phyloP scores from a whole-genome alignment of 1,139 yeast species.

The Suhomyces panamericanus region DNA sequence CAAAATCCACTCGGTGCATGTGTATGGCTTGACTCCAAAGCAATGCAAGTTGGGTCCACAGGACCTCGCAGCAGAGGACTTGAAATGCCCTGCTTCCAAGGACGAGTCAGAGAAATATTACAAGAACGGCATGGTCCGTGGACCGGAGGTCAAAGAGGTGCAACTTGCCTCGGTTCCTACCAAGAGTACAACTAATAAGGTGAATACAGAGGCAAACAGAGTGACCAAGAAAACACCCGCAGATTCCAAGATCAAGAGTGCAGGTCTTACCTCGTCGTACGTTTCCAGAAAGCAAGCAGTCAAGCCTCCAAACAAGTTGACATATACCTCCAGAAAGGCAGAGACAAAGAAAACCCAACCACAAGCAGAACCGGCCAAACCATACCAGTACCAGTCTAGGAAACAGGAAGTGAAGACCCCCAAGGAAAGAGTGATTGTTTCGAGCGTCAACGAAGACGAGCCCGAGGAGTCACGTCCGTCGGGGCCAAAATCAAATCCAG shows the following conservation, averaged over 20 bases:
- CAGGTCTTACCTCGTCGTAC: constrained; percentile 28
- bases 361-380: constrained; percentile 11
- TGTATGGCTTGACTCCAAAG: constrained; percentile 31
- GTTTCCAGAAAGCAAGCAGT: constrained; percentile 28
- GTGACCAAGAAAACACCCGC: constrained; percentile 7
- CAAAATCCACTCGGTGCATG: constrained; percentile 29
- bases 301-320: constrained; percentile 16
- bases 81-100: constrained; percentile 22
- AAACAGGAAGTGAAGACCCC: constrained; percentile 33
- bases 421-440: constrained; percentile 39
- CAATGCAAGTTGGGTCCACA: constrained; percentile 17
- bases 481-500: constrained; percentile 13
- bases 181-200: no score
- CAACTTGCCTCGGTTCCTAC: constrained; percentile 1
- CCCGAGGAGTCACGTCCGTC: neutral
- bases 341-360: constrained; percentile 10
- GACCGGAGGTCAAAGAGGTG: constrained; percentile 29
- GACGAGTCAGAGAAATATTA: constrained; percentile 23
- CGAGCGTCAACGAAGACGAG: constrained; percentile 20
- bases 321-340: constrained; percentile 27
- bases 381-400: constrained; percentile 42
- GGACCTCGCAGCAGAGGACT: constrained; percentile 35
- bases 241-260: constrained; percentile 14
- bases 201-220: constrained; percentile 1
- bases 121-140: constrained; percentile 36